These are phyloP conservation scores for Cutaneotrichosporon cyanovorans DNA, from an alignment of 1,284 basidiomycete species.

Conservation along the genomic window DNA sequence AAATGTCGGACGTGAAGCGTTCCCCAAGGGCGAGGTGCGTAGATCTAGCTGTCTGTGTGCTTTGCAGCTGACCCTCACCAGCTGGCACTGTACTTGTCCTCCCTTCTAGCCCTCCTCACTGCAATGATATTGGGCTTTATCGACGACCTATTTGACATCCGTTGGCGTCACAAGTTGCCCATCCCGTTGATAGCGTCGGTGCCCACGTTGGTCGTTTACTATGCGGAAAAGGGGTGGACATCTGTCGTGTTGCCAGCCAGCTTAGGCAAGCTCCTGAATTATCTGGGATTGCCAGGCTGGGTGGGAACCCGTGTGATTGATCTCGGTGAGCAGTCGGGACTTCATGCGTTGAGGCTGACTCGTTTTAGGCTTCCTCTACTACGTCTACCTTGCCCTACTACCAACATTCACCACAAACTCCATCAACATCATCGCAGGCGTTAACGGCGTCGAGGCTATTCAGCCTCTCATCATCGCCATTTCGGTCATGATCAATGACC, in stretches of 20 bases:
- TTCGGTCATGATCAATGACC: constrained; percentile 83
- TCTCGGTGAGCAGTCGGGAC: constrained; percentile 56
- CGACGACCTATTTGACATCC: constrained; percentile 97
- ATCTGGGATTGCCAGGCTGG: constrained; percentile 22
- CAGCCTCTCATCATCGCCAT: constrained; percentile 89
- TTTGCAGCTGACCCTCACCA: constrained; percentile 36
- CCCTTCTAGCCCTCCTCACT: constrained; percentile 78
- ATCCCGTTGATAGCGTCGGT: constrained; percentile 94
- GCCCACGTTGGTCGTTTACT: constrained; percentile 92
- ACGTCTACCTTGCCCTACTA: constrained; percentile 89
- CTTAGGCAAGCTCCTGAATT: constrained; percentile 55
- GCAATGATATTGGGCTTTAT: constrained; percentile 92
- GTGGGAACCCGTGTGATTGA: constrained; percentile 63
- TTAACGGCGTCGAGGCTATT: constrained; percentile 91
- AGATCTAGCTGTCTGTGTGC: neutral
- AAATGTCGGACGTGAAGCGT: constrained; percentile 49
- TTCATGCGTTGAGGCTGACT: neutral
- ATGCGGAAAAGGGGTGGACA: constrained; percentile 86
- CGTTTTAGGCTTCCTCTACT: constrained; percentile 60
- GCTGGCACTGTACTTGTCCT: constrained; percentile 88
- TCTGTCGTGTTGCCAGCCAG: constrained; percentile 89
- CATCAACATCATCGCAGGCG: constrained; percentile 97
- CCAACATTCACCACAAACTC: constrained; percentile 97
- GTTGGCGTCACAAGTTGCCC: constrained; percentile 96
- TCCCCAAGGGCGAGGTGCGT: constrained; percentile 78